Conservation (phyloP, 2,329 filamentous ascomycete genomes). For the Aspergillus caelatus region DNA sequence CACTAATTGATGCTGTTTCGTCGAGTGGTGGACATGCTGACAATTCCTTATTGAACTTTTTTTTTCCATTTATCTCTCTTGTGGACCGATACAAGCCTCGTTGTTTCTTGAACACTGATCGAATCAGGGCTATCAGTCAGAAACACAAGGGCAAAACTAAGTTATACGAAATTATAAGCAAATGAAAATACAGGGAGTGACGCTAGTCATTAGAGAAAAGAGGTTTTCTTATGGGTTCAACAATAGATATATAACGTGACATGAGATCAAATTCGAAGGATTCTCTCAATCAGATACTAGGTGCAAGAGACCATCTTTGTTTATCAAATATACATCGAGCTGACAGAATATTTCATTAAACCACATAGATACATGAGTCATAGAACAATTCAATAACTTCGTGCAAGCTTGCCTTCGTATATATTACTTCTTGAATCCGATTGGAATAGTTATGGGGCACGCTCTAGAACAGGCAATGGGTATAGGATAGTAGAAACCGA, state of each 20-base stretch:
- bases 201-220: neutral
- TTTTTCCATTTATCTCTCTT: too few relatives aligned
- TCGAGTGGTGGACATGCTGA: too few relatives aligned
- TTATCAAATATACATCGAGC: neutral
- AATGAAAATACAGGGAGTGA: neutral
- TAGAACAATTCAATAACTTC: neutral
- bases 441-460: neutral
- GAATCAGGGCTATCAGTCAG: neutral
- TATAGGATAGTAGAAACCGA: neutral
- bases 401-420: neutral
- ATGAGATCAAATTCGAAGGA: neutral
- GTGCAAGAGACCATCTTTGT: neutral
- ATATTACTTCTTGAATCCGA: neutral
- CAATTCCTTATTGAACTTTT: too few relatives aligned
- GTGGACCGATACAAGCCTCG: too few relatives aligned
- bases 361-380: neutral
- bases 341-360: neutral
- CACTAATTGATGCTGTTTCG: too few relatives aligned
- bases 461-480: neutral
- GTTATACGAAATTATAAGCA: neutral
- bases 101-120: neutral
- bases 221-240: neutral
- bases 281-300: neutral
- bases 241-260: neutral
- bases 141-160: neutral